These are phyloP conservation scores for Trichoderma endophyticum DNA, from an alignment of 2,329 filamentous ascomycete species.

Conservation along the genomic window DNA sequence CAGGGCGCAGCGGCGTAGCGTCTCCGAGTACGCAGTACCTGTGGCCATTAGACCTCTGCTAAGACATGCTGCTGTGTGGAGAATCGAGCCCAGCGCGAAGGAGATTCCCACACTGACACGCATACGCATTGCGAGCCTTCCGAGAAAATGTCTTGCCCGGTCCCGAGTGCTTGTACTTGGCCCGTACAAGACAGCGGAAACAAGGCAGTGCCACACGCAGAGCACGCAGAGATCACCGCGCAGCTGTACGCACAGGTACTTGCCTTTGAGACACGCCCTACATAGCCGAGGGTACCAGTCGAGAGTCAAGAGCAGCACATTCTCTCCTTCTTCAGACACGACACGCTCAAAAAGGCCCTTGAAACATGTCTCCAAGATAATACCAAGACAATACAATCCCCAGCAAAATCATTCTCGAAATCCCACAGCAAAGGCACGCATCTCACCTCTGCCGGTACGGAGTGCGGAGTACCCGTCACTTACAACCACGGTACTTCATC, in stretches of 20 bases:
- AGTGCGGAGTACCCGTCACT: constrained; percentile 1
- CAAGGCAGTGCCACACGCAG: background rate
- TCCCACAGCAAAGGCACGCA: background rate
- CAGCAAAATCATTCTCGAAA: background rate
- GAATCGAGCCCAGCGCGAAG: background rate
- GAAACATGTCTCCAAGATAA: constrained; percentile 9
- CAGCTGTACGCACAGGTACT: background rate
- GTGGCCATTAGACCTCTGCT: constrained; percentile 3
- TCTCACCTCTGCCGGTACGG: background rate
- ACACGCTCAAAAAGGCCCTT: background rate
- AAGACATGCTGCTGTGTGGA: constrained; percentile 1
- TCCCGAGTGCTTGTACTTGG: background rate
- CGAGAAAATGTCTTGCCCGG: background rate
- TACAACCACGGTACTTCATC: background rate
- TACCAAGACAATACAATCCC: background rate
- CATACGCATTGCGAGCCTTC: constrained; percentile 13
- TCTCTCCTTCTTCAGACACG: background rate
- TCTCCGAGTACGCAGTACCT: background rate
- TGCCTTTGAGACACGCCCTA: background rate
- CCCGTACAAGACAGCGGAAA: background rate
- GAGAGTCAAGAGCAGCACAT: background rate
- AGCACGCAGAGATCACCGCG: background rate
- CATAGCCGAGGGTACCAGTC: background rate
- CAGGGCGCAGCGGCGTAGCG: background rate
- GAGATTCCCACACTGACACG: constrained; percentile 11